These are phyloP conservation scores for Paraurostyla sp. DNA, from an alignment of 73 alveolate species.

Conservation along the genomic window DNA sequence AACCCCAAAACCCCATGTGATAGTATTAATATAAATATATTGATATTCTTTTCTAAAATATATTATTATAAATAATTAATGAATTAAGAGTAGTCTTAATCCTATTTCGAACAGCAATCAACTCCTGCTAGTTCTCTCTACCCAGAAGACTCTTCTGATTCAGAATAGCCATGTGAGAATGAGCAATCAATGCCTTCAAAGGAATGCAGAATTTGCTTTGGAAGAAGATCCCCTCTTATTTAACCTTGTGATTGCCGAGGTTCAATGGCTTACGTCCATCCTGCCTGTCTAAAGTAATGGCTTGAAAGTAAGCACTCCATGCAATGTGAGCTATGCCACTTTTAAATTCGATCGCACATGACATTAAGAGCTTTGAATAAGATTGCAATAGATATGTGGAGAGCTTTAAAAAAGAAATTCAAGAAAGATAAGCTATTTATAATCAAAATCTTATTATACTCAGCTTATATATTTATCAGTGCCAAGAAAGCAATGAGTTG, in stretches of 20 bases:
- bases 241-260: conserved; percentile 91
- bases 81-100: conserved; percentile 6
- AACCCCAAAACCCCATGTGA: too few relatives aligned
- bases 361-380: neutral
- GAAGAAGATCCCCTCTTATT: conserved; percentile 62
- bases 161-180: too few relatives aligned
- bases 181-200: conserved; percentile 29
- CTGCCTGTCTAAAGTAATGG: conserved; percentile 84
- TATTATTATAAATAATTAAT: too few relatives aligned
- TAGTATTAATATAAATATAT: too few relatives aligned
- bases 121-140: neutral
- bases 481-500: conserved; percentile 43
- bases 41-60: too few relatives aligned
- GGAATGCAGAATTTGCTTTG: conserved; percentile 53
- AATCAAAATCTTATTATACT: conserved; percentile 3
- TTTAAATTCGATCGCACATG: conserved; percentile 4
- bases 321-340: conserved; percentile 56
- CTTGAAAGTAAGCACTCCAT: conserved; percentile 67
- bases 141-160: neutral
- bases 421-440: conserved; percentile 17
- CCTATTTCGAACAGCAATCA: neutral
- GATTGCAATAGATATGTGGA: neutral
- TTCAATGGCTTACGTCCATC: conserved; percentile 82
- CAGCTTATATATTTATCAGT: conserved; percentile 37
- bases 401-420: conserved; percentile 6